Conservation (phyloP, 192 early-diverging fungal species). For the Coemansia sp. region DNA sequence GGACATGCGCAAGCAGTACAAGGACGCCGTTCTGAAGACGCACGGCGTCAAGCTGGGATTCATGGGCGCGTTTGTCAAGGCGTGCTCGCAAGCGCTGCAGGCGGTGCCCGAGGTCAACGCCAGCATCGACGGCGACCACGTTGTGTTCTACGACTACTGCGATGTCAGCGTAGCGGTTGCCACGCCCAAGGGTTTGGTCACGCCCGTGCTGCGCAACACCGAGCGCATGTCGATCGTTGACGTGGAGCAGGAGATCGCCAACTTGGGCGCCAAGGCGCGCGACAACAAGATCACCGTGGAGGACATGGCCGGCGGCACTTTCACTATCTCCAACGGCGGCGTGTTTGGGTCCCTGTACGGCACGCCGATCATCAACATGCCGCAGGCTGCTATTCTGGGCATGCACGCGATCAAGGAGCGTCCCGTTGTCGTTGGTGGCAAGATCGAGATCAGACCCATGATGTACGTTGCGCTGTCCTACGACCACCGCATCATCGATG, state of each 20-base stretch:
- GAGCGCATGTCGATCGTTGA: constrained; percentile 86
- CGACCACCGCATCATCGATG: constrained; percentile 98
- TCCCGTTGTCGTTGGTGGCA: constrained; percentile 89
- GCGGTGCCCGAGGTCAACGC: constrained; percentile 94
- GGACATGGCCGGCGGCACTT: constrained; percentile 97
- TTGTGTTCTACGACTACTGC: constrained; percentile 93
- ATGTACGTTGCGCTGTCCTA: constrained; percentile 99
- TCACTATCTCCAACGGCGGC: constrained; percentile 99
- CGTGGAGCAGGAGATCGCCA: constrained; percentile 88
- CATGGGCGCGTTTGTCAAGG: constrained; percentile 98
- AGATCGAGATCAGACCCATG: constrained; percentile 88
- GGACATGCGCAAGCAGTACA: constrained; percentile 88
- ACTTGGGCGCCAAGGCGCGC: constrained; percentile 84
- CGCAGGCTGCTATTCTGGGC: constrained; percentile 95
- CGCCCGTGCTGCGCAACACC: constrained; percentile 91
- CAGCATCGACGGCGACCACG: constrained; percentile 86
- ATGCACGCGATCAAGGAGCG: constrained; percentile 99
- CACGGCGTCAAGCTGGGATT: constrained; percentile 96
- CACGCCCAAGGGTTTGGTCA: constrained; percentile 98
- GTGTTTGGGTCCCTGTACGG: constrained; percentile 97
- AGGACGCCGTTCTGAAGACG: constrained; percentile 91
- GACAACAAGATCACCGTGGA: constrained; percentile 96
- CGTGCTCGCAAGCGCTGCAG: constrained; percentile 79
- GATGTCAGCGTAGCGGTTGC: constrained; percentile 96
- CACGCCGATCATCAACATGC: constrained; percentile 98